Evolutionary conservation across 1,284 basidiomycete species (phyloP), one percentile per base, ranked within the genome.

Genomic region (Marasmius sp.): DNA sequence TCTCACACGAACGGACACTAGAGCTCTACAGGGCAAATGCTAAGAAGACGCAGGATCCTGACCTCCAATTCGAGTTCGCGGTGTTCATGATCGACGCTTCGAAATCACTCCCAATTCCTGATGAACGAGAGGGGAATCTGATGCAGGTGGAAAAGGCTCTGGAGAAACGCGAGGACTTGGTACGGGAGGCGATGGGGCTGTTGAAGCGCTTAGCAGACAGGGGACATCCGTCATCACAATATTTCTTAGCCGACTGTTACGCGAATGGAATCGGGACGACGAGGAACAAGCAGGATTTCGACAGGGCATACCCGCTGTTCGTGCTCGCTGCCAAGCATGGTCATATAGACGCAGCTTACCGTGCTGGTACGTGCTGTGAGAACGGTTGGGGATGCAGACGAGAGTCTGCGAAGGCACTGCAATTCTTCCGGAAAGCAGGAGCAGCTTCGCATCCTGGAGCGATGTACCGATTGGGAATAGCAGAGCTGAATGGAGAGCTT

Each of bases 31-130:
- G 97, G 49, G 87, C 92, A 53, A 99, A 99, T 74, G 97, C 97
- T 33, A 98, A 97, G 80, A 99, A 98, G 81, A 97, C 95, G 0
- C 95, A 98, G 79, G 95, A 99, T 75, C 96, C 97, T 0, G 94
- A 97, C 73, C 82, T 98, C 62, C 97, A 97, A 74, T 99, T 97
- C 79, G 97, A 99, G 76, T 97, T 99, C 69, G 94, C 96, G 57
- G 94, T 97, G 14, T 98, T 99, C 81, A 96, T 98, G 92, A 91
- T 99, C 70, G 97, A 98, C 72, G 94, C 96, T 39, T 91, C 92
- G 59, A 96, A 96, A 77, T 88, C 89, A 1, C 85, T 94, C 74
- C 88, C 89, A 51, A 90, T 95, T 69, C 90, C 91, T 4, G 76
- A 77, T 4, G 81, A 79, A 16, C 86, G 86, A 0, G 79, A 83